Evolutionary conservation across 129 eudicot species (phyloP).

Genomic region (Flaveria ramosissima): DNA sequence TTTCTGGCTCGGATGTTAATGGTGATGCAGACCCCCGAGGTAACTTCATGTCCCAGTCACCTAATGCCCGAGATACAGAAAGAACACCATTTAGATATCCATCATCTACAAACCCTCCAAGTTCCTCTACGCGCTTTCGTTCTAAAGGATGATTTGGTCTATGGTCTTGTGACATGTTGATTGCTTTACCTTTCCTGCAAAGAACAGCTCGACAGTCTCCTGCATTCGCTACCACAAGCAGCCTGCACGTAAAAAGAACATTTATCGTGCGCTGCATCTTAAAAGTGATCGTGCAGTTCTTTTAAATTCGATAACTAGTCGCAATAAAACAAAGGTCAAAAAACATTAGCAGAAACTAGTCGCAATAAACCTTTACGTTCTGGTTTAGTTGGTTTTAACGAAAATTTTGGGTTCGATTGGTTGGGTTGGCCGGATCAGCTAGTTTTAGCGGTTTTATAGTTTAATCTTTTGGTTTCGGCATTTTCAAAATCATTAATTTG

Average conservation of each 20-base stretch:
- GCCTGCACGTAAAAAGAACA: slow-evolving; percentile 41
- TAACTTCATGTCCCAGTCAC: slow-evolving; percentile 82
- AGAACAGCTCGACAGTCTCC: slow-evolving; percentile 82
- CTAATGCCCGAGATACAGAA: slow-evolving; percentile 63
- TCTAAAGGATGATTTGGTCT: slow-evolving; percentile 53
- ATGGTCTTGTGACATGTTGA: slow-evolving; percentile 74
- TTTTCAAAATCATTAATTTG: no score
- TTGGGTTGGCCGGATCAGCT: no score
- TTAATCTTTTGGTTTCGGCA: no score
- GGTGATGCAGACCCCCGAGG: slow-evolving; percentile 68
- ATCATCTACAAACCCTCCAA: slow-evolving; percentile 66
- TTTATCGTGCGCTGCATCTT: neutral
- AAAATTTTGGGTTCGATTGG: no score
- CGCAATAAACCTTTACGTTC: no score
- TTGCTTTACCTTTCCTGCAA: slow-evolving; percentile 66
- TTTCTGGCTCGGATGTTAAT: slow-evolving; percentile 64
- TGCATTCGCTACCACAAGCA: slow-evolving; percentile 68
- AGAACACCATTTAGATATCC: slow-evolving; percentile 70
- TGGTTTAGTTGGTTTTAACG: no score
- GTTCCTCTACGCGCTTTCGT: slow-evolving; percentile 51
- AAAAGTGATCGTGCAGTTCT: neutral
- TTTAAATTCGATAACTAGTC: neutral
- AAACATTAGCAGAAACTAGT: no score
- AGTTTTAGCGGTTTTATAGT: no score
- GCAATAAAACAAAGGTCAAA: no score